Conservation (phyloP, 2,329 filamentous ascomycete genomes). For the Trichoderma aggressivum region DNA sequence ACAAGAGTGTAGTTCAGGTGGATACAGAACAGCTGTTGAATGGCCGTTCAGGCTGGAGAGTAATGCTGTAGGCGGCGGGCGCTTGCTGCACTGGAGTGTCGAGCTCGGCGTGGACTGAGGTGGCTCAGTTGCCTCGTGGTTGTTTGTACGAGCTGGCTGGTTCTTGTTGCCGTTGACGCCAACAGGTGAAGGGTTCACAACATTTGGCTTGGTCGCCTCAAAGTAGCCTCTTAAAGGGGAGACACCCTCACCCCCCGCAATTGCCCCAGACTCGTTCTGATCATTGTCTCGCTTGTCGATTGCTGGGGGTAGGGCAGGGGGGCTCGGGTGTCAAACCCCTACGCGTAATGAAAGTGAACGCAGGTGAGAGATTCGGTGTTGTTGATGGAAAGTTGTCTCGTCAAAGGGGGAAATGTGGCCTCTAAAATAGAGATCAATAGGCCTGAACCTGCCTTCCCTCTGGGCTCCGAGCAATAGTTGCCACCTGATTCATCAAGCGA, state of each 20-base stretch:
- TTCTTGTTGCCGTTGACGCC: slow-evolving; percentile 34
- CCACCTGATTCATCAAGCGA: not conserved
- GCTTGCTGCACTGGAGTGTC: slow-evolving; percentile 19
- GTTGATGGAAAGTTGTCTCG: not conserved
- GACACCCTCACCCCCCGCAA: no score
- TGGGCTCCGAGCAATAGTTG: not conserved
- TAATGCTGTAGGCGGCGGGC: slow-evolving; percentile 13
- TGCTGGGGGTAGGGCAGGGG: no score
- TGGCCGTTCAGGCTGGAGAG: not conserved
- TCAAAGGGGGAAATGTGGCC: not conserved
- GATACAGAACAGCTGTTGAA: slow-evolving; percentile 18
- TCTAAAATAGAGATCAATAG: not conserved
- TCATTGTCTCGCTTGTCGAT: no score
- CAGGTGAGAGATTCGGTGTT: not conserved
- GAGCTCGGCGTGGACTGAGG: slow-evolving; percentile 28
- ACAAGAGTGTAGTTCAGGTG: slow-evolving; percentile 20
- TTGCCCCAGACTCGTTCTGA: no score
- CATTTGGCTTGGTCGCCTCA: slow-evolving; percentile 36
- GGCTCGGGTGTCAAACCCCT: not conserved
- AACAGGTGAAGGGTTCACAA: slow-evolving; percentile 30
- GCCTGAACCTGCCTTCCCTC: not conserved
- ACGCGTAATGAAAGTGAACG: not conserved
- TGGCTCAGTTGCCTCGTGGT: slow-evolving; percentile 32
- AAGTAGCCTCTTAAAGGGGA: slow-evolving; percentile 40
- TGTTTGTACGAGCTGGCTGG: slow-evolving; percentile 21